phyloP scores from a whole-genome alignment of 1,284 basidiomycete species.

The Malassezia cuniculi region DNA sequence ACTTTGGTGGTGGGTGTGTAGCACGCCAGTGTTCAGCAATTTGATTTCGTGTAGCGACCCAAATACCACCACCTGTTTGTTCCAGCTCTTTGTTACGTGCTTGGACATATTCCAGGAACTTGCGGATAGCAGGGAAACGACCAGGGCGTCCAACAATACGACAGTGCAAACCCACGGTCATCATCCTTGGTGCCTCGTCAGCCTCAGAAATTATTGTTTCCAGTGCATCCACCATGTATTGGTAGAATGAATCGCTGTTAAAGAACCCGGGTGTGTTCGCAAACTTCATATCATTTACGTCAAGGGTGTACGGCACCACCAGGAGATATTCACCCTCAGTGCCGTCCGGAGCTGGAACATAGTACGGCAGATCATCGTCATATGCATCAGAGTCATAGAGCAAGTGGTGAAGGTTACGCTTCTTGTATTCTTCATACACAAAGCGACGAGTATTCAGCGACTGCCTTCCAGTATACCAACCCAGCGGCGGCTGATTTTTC shows the following conservation, averaged over 20 bases:
- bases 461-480: slow-evolving; percentile 47
- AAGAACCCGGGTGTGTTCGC: slow-evolving; percentile 45
- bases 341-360: slow-evolving; percentile 36
- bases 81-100: slow-evolving; percentile 24
- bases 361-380: slow-evolving; percentile 47
- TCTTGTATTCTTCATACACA: slow-evolving; percentile 40
- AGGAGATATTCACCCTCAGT: slow-evolving; percentile 34
- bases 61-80: slow-evolving; percentile 30
- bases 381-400: slow-evolving; percentile 41
- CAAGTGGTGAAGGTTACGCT: slow-evolving; percentile 23
- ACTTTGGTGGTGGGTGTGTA: slow-evolving; percentile 35
- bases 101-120: slow-evolving; percentile 45
- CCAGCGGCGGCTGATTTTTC: slow-evolving; percentile 30
- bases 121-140: slow-evolving; percentile 44
- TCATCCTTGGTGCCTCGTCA: slow-evolving; percentile 45
- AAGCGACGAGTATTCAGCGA: slow-evolving; percentile 36
- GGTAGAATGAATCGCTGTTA: slow-evolving; percentile 43
- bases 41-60: slow-evolving; percentile 47
- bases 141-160: slow-evolving; percentile 47
- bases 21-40: slow-evolving; percentile 46
- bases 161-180: slow-evolving; percentile 47
- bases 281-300: slow-evolving; percentile 47
- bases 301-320: slow-evolving; percentile 46
- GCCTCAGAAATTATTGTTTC: slow-evolving; percentile 46
- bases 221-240: slow-evolving; percentile 46